Percentiles rank a stretch among this genome's conserved stretches.
Evolutionary conservation across 148 eudicot genomes (phyloP).

Genomic region (Cornus controversa): DNA sequence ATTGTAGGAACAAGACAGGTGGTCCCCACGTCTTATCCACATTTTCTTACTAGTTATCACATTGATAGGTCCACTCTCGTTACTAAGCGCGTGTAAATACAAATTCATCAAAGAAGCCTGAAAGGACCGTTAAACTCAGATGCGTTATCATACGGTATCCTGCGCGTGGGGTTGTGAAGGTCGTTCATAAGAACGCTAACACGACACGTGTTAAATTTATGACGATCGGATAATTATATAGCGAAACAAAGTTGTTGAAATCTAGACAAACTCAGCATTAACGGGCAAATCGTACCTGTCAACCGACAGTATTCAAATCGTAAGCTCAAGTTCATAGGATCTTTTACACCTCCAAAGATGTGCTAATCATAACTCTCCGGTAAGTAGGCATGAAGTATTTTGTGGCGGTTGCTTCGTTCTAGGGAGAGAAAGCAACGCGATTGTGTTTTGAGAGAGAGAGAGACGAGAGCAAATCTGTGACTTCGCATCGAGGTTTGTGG

Average conservation of each 20-base stretch:
- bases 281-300: background rate
- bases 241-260: too few relatives aligned
- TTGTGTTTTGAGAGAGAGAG: background rate
- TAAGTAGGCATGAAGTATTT: background rate
- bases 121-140: too few relatives aligned
- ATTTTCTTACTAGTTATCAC: too few relatives aligned
- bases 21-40: too few relatives aligned
- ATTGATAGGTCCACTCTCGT: too few relatives aligned
- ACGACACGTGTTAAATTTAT: background rate
- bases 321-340: background rate
- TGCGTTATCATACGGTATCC: too few relatives aligned
- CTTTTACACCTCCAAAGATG: background rate
- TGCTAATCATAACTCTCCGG: background rate
- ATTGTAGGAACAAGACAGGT: too few relatives aligned
- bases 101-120: too few relatives aligned
- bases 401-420: slow-evolving; percentile 1
- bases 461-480: background rate
- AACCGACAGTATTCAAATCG: background rate
- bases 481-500: background rate
- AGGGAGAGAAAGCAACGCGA: background rate
- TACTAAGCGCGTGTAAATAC: too few relatives aligned
- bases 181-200: too few relatives aligned
- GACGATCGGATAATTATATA: background rate
- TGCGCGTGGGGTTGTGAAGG: too few relatives aligned
- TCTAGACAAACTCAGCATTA: background rate